Conservation (phyloP, 1,139 yeast genomes). For the Pichia sp. region DNA sequence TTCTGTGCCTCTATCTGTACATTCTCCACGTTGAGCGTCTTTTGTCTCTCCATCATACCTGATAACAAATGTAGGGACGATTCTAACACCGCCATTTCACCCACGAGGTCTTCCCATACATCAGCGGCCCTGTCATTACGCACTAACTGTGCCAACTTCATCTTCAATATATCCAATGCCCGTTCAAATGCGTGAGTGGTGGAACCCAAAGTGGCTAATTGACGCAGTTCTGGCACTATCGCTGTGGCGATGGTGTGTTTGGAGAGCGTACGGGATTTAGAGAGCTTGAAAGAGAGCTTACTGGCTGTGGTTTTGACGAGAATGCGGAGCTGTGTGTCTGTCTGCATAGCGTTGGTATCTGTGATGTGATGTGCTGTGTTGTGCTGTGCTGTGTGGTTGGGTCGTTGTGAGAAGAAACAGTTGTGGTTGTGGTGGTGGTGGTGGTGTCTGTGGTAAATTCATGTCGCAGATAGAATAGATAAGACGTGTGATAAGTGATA, state of each 20-base stretch:
- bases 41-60: conserved; percentile 9
- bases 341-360: neutral
- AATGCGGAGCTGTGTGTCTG: conserved; percentile 6
- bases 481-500: no score
- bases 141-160: conserved; percentile 11
- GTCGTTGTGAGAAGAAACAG: no score
- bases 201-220: conserved; percentile 2
- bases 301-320: conserved; percentile 9
- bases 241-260: conserved; percentile 6
- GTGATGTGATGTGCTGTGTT: neutral
- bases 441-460: no score
- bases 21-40: neutral
- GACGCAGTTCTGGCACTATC: conserved; percentile 6
- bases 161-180: conserved; percentile 8
- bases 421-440: no score
- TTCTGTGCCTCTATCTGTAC: neutral
- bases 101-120: conserved; percentile 16
- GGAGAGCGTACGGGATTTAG: conserved; percentile 10
- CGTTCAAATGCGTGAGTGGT: conserved; percentile 14
- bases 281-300: conserved; percentile 10
- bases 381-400: neutral
- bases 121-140: conserved; percentile 13
- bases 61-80: conserved; percentile 6
- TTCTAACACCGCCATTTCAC: conserved; percentile 14
- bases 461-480: no score